These are phyloP conservation scores for Purshia tridentata DNA, from an alignment of 306 rosid species.

Conservation along the genomic window DNA sequence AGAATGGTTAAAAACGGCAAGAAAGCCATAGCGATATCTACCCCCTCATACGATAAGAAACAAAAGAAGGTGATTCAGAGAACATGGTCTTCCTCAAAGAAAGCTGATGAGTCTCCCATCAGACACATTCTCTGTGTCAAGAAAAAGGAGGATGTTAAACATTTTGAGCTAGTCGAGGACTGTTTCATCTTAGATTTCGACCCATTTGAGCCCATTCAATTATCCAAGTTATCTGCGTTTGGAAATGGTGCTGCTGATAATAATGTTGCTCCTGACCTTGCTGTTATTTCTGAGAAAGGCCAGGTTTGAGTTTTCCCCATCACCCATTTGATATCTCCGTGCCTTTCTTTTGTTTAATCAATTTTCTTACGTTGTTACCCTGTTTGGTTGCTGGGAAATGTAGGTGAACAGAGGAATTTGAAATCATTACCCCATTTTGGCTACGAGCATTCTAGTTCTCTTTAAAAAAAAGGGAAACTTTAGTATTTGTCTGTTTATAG, in stretches of 20 bases:
- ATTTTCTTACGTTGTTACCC: not conserved
- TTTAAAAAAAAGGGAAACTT: too few relatives aligned
- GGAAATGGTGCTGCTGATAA: not conserved
- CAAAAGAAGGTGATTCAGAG: not conserved
- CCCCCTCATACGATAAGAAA: not conserved
- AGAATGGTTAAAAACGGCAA: not conserved
- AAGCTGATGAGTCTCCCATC: constrained; percentile 38
- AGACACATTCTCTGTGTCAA: constrained; percentile 44
- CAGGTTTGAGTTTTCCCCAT: constrained; percentile 33
- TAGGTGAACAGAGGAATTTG: not conserved
- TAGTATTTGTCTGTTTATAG: too few relatives aligned
- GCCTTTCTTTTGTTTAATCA: not conserved
- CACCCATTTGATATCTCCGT: not conserved
- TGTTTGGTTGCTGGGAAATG: constrained; percentile 10
- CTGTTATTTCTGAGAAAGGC: constrained; percentile 57
- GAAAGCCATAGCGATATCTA: not conserved
- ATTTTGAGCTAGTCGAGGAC: constrained; percentile 55
- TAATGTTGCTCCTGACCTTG: constrained; percentile 26
- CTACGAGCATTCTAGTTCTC: too few relatives aligned
- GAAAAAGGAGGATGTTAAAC: constrained; percentile 39
- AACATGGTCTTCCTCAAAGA: not conserved
- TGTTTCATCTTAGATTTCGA: constrained; percentile 72
- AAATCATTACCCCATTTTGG: too few relatives aligned
- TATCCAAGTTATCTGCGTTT: constrained; percentile 22
- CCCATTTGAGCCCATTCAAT: constrained; percentile 30